These are phyloP conservation scores for Penicillium sp. DNA, from an alignment of 2,329 filamentous ascomycete species.

Conservation along the genomic window DNA sequence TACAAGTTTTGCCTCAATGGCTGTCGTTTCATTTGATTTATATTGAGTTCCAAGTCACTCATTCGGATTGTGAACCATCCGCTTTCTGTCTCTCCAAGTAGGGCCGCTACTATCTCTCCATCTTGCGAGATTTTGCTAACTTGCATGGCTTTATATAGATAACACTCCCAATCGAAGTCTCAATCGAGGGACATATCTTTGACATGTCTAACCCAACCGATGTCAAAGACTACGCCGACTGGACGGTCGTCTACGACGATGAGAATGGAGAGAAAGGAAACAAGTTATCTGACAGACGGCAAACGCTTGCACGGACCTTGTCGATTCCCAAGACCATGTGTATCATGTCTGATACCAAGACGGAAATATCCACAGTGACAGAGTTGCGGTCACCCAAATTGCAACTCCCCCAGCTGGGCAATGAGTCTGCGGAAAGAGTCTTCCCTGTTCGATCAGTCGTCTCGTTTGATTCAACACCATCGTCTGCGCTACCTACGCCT, in stretches of 20 bases:
- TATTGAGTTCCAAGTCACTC: no score
- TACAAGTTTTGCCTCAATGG: neutral
- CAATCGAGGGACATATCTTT: neutral
- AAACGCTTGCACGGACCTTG: conserved; percentile 8
- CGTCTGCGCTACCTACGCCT: conserved; percentile 27
- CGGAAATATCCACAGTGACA: conserved; percentile 15
- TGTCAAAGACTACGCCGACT: conserved; percentile 8
- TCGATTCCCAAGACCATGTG: conserved; percentile 24
- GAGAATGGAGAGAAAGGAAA: conserved; percentile 8
- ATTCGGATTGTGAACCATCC: no score
- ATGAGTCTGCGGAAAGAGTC: conserved; percentile 60
- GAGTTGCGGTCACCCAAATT: conserved; percentile 18
- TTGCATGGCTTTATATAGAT: no score
- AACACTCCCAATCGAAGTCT: neutral
- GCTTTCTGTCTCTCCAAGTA: no score
- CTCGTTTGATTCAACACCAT: conserved; percentile 61
- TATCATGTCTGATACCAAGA: conserved; percentile 22
- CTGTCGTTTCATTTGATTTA: no score
- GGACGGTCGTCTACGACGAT: conserved; percentile 16
- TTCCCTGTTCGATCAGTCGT: conserved; percentile 78
- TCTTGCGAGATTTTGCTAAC: no score
- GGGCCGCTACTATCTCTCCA: no score
- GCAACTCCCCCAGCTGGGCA: conserved; percentile 30
- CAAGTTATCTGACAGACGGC: conserved; percentile 5
- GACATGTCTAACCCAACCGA: conserved; percentile 11